Evolutionary conservation across 352 stramenopile species (phyloP), one percentile per base, ranked within the genome.

Genomic region (Nothophytophthora sp.): DNA sequence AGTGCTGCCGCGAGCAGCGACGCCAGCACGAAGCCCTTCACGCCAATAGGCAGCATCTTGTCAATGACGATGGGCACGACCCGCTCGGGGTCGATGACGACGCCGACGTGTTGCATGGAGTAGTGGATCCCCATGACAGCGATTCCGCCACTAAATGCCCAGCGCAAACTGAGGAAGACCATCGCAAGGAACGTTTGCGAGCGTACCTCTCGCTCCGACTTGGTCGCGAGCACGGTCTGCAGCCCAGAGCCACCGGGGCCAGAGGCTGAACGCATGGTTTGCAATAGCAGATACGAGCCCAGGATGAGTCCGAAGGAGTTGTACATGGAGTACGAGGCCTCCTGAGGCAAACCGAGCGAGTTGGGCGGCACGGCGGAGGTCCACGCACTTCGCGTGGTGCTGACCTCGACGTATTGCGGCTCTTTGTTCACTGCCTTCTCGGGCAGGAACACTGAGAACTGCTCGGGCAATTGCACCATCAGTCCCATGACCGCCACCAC

Each of bases 151-250:
- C 75, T 88, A 34, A 92, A 92, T 4, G 73, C 81, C 81, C 81
- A 92, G 11, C 81, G 76, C 33, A 90, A 53, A 35, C 73, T 74
- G 24, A 92, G 43, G 35, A 92, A 64, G 15, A 88, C 8, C 79
- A 92, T 90, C 4, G 79, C 82, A 15, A 90, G 50, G 36, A 90
- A 88, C 1, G 79, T 92, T 41, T 92, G 79, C 9, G 76, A 84
- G 2, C 79, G 73, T 16, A 92, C 81, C 55, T 92, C 81, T 42
- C 76, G 77, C 53, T 92, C 81, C 4, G 79, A 87, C 52, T 92
- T 92, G 50, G 79, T 90, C 13, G 81, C 81, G 4, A 92, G 46
- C 27, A 90, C 81, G 1, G 79, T 81, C 51, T 92, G 79, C 1
- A 89, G 58, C 1, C 79, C 78, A 3, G 76, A 89, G 8, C 79